Base-by-base conservation (phyloP, 2,329 filamentous ascomycete species). In the Fusarium musae region DNA sequence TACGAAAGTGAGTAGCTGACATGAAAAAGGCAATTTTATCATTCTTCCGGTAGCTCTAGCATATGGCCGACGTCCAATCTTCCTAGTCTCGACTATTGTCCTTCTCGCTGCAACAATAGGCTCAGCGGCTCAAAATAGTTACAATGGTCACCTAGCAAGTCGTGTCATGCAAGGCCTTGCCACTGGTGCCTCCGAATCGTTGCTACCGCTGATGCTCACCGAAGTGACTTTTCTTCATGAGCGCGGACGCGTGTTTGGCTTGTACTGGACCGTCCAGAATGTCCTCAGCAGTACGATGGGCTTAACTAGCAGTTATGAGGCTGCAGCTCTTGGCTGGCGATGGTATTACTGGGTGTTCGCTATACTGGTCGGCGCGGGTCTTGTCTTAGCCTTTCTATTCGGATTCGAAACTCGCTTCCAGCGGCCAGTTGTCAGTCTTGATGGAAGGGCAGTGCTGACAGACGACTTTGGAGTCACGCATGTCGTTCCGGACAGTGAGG, bases 381-480 rank as follows among this genome's bases (percentile, higher is more conserved):
- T 49, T 1, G 1, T 37, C 1, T 13, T 58, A 1, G 54, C 32
- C 1, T 49, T 3, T 3, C 10, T 58, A 0, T 58, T 58, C 1
- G 54, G 54, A 0, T 58, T 58, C 1, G 54, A 58, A 26, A 49
- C 40, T n/a, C 54, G 40, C 0, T 58, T 58, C 4, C 30, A 49
- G 4, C 5, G 54, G 0, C 54, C 54, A 10, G 30, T 58, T 49
- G 54, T 49, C 0, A 49, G 40, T 37, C 40, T 49, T 0, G 54
- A 58, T 19, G 54, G 54, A 3, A 34, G 40, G 2, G 30, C 40
- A 19, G 40, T 49, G 0, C 2, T 58, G 12, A 58, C 40, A 19
- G 54, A 58, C 1, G 54, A 58, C n/a, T 58, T 58, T 49, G 40
- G 54, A 0, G 40, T 58, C 19, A 58, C 54, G 0, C 30, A 47